A percentile compares a stretch with the other conserved stretches of the same genome.
Conservation (phyloP, 768 basidiomycete genomes). For the Termitomyces heimii region DNA sequence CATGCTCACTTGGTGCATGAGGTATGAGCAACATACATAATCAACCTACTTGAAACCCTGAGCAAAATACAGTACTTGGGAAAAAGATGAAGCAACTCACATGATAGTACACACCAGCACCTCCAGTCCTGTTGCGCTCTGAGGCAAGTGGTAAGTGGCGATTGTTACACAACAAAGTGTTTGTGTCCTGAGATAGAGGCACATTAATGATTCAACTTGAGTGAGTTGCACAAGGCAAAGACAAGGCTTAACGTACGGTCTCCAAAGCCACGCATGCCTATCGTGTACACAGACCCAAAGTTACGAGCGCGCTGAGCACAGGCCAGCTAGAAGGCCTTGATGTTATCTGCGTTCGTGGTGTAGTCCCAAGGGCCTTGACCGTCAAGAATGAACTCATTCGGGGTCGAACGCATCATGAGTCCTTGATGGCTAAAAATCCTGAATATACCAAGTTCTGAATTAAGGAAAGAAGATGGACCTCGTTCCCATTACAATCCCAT, state of each 20-base stretch:
- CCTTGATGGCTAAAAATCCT: constrained; percentile 49
- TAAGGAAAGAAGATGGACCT: constrained; percentile 25
- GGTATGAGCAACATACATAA: constrained; percentile 26
- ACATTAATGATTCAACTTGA: constrained; percentile 22
- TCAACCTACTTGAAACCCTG: constrained; percentile 30
- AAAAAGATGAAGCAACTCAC: constrained; percentile 22
- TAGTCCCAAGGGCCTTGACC: constrained; percentile 62
- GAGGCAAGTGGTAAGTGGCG: constrained; percentile 48
- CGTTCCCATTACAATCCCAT: constrained; percentile 69
- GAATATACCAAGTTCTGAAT: not conserved
- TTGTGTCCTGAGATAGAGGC: constrained; percentile 44
- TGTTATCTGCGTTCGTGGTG: constrained; percentile 42
- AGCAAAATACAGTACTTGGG: not conserved
- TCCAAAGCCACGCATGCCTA: constrained; percentile 66
- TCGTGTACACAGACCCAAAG: constrained; percentile 58
- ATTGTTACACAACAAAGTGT: constrained; percentile 60
- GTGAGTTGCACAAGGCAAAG: not conserved
- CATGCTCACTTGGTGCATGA: not conserved
- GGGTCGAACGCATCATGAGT: constrained; percentile 69
- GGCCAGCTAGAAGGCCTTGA: constrained; percentile 58
- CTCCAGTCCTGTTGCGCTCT: constrained; percentile 57
- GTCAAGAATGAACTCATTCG: constrained; percentile 56
- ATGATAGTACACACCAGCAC: constrained; percentile 69
- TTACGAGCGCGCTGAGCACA: constrained; percentile 52
- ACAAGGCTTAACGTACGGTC: constrained; percentile 30